Base-by-base conservation (phyloP, 1,284 basidiomycete species). In the Ceratobasidium sp. region DNA sequence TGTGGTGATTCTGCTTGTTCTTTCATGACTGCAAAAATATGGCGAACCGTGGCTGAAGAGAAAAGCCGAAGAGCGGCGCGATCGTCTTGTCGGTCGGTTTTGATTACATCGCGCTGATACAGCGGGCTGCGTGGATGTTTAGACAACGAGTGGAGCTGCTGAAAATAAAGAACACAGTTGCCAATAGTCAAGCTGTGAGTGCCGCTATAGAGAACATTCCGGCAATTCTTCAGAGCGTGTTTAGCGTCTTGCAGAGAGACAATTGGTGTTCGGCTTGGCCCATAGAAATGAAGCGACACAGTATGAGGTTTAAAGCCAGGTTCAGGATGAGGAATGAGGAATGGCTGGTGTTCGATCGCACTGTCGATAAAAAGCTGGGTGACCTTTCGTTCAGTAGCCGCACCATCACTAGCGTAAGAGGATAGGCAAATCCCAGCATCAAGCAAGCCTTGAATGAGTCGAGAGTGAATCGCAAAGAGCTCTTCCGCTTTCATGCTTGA, bases 81-180 rank as follows among this genome's bases (percentile, higher is more conserved):
- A 75, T 85, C 83, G 75, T 84, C 83, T 76, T 85, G 84, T 2
- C 78, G 73, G 72, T 84, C 83, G 1, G 81, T 35, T 55, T 81
- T 80, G 18, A 79, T 75, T 13, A 84, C 80, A 75, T 85, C 83
- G 0, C 80, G 79, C 8, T 67, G 35, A 63, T 79, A 83, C 1
- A 85, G 74, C 0, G 80, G 78, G 0, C 76, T 76, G 16, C 43
- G 54, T 5, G 70, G 50, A 2, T 73, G 57, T 11, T 69, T 8
- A 13, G 78, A 77, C 3, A 80, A 69, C 1, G 74, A 44, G 9
- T 23, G 63, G 23, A 82, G 70, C 11, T 78, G 78, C 0, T 67
- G 32, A 62, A 77, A 82, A 9, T 76, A 32, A 0, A 76, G 75
- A 0, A 72, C 28, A 35, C 76, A 63, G 41, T 80, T 78, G 0